phyloP scores from a whole-genome alignment of 257 asterid species.

The Primulina huaijiensis region DNA sequence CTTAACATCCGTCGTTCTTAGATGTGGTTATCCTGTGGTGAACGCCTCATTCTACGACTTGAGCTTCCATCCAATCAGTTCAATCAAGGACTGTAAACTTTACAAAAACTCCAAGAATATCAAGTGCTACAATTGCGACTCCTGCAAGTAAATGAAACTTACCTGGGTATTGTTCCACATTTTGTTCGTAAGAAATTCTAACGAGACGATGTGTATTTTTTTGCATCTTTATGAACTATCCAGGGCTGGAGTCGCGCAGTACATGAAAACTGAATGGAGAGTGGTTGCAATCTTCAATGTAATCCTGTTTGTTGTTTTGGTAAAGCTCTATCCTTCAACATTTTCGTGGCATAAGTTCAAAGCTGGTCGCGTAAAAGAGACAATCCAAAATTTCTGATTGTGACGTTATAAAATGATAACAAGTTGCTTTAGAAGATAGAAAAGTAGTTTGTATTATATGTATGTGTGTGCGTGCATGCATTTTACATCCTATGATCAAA shows the following conservation, averaged over 20 bases:
- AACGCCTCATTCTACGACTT: slow-evolving; percentile 80
- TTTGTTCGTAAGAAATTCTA: slow-evolving; percentile 13
- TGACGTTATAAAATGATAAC: background rate
- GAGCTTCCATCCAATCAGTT: slow-evolving; percentile 70
- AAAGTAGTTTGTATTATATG: too few relatives aligned
- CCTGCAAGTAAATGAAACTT: slow-evolving; percentile 69
- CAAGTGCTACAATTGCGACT: slow-evolving; percentile 86
- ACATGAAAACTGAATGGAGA: slow-evolving; percentile 96
- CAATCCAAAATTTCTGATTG: background rate
- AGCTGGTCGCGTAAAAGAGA: background rate
- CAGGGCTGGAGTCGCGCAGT: slow-evolving; percentile 97
- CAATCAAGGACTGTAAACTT: slow-evolving; percentile 73
- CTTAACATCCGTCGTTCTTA: slow-evolving; percentile 20
- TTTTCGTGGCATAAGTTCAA: background rate
- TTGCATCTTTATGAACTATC: slow-evolving; percentile 15
- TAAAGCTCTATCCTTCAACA: slow-evolving; percentile 27
- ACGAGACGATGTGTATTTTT: slow-evolving; percentile 13
- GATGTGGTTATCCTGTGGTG: slow-evolving; percentile 88
- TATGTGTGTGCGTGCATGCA: too few relatives aligned
- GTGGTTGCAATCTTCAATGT: slow-evolving; percentile 84
- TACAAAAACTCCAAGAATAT: slow-evolving; percentile 66
- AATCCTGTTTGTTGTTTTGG: slow-evolving; percentile 74
- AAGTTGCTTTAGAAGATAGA: background rate
- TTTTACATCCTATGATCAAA: background rate
- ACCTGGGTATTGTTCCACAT: slow-evolving; percentile 11